Percentiles rank a stretch among this genome's conserved stretches.
Conservation (phyloP, 305 asterid genomes). For the Solanum hybrid region DNA sequence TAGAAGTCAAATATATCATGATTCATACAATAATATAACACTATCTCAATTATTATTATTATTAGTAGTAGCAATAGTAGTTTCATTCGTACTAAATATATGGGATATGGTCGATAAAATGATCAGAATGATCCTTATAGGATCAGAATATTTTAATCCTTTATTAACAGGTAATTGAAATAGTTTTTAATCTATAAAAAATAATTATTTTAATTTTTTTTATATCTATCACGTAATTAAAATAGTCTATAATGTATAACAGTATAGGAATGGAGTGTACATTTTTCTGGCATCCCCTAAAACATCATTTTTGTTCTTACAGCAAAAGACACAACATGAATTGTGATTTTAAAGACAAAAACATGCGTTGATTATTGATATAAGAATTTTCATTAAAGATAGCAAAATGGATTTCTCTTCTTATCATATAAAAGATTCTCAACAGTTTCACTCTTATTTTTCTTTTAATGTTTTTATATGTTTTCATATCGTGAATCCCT, state of each 20-base stretch:
- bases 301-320: too few relatives aligned
- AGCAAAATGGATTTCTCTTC: background rate
- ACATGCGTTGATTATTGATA: too few relatives aligned
- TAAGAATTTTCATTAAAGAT: too few relatives aligned
- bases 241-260: background rate
- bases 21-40: background rate
- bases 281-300: too few relatives aligned
- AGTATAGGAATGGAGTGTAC: too few relatives aligned
- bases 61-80: background rate
- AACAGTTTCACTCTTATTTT: too few relatives aligned
- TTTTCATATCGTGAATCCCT: too few relatives aligned
- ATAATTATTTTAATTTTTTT: background rate
- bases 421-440: too few relatives aligned
- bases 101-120: background rate
- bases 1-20: background rate
- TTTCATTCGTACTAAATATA: background rate
- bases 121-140: background rate
- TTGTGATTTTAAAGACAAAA: too few relatives aligned
- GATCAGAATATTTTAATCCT: background rate
- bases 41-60: background rate
- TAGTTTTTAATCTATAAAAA: background rate
- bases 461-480: too few relatives aligned
- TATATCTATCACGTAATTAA: background rate
- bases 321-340: too few relatives aligned
- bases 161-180: background rate